phyloP scores from a whole-genome alignment of 805 yeast genomes.

The Suhomyces canberraensis region DNA sequence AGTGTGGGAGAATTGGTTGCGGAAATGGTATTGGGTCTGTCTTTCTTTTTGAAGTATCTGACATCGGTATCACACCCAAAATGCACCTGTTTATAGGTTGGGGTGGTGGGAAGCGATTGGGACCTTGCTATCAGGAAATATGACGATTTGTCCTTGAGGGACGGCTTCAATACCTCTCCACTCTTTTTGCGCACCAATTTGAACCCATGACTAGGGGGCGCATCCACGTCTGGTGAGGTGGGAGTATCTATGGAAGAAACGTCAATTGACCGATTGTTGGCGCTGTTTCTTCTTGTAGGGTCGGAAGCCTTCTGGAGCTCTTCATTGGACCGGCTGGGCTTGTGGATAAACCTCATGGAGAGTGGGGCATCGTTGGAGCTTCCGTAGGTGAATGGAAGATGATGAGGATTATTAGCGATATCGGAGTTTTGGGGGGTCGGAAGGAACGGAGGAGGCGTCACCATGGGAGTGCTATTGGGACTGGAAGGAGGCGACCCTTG shows the following conservation, averaged over 20 bases:
- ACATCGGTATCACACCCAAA: slow-evolving; percentile 69
- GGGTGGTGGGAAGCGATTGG: slow-evolving; percentile 45
- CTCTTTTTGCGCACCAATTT: slow-evolving; percentile 72
- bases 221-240: not conserved
- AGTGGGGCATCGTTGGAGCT: slow-evolving; percentile 16
- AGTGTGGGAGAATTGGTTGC: slow-evolving; percentile 59
- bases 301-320: slow-evolving; percentile 30
- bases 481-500: not conserved
- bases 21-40: slow-evolving; percentile 74
- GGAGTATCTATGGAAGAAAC: not conserved
- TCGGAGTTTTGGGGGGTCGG: not conserved
- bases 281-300: slow-evolving; percentile 27
- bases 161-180: slow-evolving; percentile 82
- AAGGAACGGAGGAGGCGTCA: too few relatives aligned
- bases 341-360: slow-evolving; percentile 37
- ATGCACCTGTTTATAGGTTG: slow-evolving; percentile 71
- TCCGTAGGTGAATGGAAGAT: slow-evolving; percentile 7
- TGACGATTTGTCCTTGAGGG: slow-evolving; percentile 50
- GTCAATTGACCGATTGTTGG: slow-evolving; percentile 18
- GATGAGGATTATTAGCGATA: too few relatives aligned
- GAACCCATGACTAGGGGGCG: slow-evolving; percentile 8
- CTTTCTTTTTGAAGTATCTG: slow-evolving; percentile 67
- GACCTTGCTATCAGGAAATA: slow-evolving; percentile 29
- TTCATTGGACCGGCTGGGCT: slow-evolving; percentile 34
- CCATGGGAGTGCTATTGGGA: too few relatives aligned